phyloP scores from a whole-genome alignment of 768 basidiomycete species.

The Thelephora aurantiotincta region DNA sequence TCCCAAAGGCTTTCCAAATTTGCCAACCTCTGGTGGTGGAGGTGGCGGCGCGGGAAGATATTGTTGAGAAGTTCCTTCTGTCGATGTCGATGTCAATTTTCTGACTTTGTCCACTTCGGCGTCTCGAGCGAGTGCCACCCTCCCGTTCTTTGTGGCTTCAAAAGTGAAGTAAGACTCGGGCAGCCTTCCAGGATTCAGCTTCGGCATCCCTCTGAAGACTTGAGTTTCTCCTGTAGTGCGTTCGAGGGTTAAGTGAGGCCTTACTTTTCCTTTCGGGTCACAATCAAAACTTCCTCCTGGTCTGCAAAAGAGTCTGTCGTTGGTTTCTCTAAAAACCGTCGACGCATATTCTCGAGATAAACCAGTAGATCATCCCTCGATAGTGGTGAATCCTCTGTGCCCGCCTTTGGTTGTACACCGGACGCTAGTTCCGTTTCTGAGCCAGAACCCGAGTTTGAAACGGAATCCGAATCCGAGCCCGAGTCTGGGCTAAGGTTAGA shows the following conservation, averaged over 20 bases:
- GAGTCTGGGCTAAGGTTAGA: slow-evolving; percentile 23
- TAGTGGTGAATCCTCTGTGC: slow-evolving; percentile 35
- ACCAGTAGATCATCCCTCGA: slow-evolving; percentile 26
- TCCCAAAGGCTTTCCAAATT: slow-evolving; percentile 52
- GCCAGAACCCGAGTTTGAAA: slow-evolving; percentile 14
- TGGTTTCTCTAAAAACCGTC: slow-evolving; percentile 24
- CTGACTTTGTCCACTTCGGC: slow-evolving; percentile 43
- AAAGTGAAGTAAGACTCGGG: slow-evolving; percentile 53
- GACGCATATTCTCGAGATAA: slow-evolving; percentile 46
- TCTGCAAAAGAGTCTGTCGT: slow-evolving; percentile 6
- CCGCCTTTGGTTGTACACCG: slow-evolving; percentile 3
- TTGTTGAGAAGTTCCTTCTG: slow-evolving; percentile 30
- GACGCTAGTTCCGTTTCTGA: neutral
- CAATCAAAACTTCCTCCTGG: slow-evolving; percentile 35
- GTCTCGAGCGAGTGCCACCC: slow-evolving; percentile 31
- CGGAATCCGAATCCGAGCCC: slow-evolving; percentile 19
- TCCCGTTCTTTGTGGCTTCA: slow-evolving; percentile 17
- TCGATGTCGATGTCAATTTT: neutral
- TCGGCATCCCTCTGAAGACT: slow-evolving; percentile 44
- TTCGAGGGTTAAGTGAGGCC: slow-evolving; percentile 1
- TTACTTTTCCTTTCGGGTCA: slow-evolving; percentile 20
- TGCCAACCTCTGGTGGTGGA: slow-evolving; percentile 43
- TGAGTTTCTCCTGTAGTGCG: slow-evolving; percentile 9
- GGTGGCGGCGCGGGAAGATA: slow-evolving; percentile 45
- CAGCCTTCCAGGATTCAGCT: slow-evolving; percentile 49